Evolutionary conservation across 805 yeast genomes (phyloP).

Genomic region (Yarrowia yakushimensis): DNA sequence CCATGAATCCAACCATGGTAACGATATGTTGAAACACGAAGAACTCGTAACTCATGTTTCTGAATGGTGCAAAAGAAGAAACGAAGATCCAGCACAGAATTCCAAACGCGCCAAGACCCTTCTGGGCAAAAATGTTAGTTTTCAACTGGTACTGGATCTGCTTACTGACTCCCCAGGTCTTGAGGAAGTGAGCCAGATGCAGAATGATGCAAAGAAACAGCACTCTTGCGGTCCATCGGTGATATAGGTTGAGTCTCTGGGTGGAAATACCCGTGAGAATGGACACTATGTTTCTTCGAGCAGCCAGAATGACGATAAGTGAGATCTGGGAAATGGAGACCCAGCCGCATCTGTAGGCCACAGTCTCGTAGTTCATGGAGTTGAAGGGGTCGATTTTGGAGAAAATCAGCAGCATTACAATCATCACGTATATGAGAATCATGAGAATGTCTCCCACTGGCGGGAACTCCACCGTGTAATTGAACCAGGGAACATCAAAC

Average conservation of each 20-base stretch:
- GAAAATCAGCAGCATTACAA: slow-evolving; percentile 30
- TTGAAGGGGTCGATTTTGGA: slow-evolving; percentile 26
- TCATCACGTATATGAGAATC: slow-evolving; percentile 26
- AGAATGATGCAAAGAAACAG: slow-evolving; percentile 31
- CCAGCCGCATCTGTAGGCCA: slow-evolving; percentile 33
- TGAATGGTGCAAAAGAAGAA: slow-evolving; percentile 26
- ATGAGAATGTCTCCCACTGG: slow-evolving; percentile 17
- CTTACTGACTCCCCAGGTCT: slow-evolving; percentile 29
- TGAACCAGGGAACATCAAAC: background rate
- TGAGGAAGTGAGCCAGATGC: slow-evolving; percentile 32
- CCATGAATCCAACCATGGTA: slow-evolving; percentile 31
- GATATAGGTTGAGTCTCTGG: slow-evolving; percentile 32
- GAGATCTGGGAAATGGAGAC: slow-evolving; percentile 34
- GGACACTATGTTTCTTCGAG: slow-evolving; percentile 27
- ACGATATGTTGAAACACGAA: slow-evolving; percentile 32
- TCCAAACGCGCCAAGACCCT: slow-evolving; percentile 32
- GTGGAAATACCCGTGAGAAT: slow-evolving; percentile 31
- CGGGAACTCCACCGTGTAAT: slow-evolving; percentile 10
- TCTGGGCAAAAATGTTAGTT: slow-evolving; percentile 27
- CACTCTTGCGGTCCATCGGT: slow-evolving; percentile 35
- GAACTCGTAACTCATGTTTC: slow-evolving; percentile 30
- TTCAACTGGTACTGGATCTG: slow-evolving; percentile 27
- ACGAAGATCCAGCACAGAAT: slow-evolving; percentile 32
- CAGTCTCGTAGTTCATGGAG: slow-evolving; percentile 29
- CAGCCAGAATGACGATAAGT: slow-evolving; percentile 31